These are phyloP conservation scores for Schwanniomyces vanrijiae DNA, from an alignment of 805 yeast species.

Conservation along the genomic window DNA sequence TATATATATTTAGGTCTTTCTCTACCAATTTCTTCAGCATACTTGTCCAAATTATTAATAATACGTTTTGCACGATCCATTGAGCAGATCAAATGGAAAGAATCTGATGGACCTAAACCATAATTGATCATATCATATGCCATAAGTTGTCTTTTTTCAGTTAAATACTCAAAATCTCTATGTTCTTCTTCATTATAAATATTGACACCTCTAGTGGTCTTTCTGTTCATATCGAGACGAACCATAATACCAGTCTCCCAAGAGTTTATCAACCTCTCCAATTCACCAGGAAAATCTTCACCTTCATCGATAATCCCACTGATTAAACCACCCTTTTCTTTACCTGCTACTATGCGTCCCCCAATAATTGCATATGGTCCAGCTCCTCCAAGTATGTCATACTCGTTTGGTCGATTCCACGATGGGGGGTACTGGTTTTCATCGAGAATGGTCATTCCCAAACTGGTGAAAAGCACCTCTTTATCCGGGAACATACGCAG, in stretches of 20 bases:
- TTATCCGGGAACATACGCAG: not conserved
- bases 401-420: constrained; percentile 30
- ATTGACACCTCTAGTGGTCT: constrained; percentile 83
- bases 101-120: constrained; percentile 33
- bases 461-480: constrained; percentile 48
- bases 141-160: constrained; percentile 61
- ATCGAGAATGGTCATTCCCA: constrained; percentile 91
- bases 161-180: constrained; percentile 55
- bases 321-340: constrained; percentile 32
- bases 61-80: constrained; percentile 58
- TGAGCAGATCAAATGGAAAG: constrained; percentile 75
- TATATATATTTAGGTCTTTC: constrained; percentile 53
- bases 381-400: constrained; percentile 82
- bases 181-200: constrained; percentile 61
- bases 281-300: constrained; percentile 61
- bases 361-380: constrained; percentile 83
- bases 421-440: constrained; percentile 63
- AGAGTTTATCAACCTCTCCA: constrained; percentile 43
- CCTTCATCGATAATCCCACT: constrained; percentile 82
- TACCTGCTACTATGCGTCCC: constrained; percentile 54
- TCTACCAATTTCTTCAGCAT: constrained; percentile 8
- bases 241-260: constrained; percentile 67
- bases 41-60: constrained; percentile 30
- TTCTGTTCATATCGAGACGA: constrained; percentile 50
- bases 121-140: constrained; percentile 48